Evolutionary conservation across 129 eudicot species (phyloP).

Genomic region (Flaveria robusta): DNA sequence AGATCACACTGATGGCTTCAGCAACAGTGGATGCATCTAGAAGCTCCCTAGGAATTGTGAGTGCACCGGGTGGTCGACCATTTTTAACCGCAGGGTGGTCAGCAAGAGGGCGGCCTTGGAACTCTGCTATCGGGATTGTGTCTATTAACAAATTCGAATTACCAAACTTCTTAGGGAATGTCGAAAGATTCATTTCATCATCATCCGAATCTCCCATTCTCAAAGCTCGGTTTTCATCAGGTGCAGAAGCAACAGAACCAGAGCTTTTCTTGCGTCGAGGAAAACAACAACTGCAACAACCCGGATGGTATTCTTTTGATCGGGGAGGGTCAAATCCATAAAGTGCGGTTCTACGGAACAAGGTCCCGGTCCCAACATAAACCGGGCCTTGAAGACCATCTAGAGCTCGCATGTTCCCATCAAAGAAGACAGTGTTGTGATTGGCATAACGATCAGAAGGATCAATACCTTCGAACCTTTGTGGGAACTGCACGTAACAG

Average conservation of each 20-base stretch:
- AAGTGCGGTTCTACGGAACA: slow-evolving; percentile 53
- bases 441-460: slow-evolving; percentile 66
- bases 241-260: slow-evolving; percentile 38
- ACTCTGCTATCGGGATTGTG: slow-evolving; percentile 63
- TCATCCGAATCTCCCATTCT: slow-evolving; percentile 51
- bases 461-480: slow-evolving; percentile 59
- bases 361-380: slow-evolving; percentile 60
- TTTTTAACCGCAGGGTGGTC: slow-evolving; percentile 64
- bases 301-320: slow-evolving; percentile 47
- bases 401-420: slow-evolving; percentile 62
- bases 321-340: slow-evolving; percentile 67
- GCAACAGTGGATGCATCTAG: slow-evolving; percentile 67
- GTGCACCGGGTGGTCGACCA: slow-evolving; percentile 67
- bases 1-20: slow-evolving; percentile 62
- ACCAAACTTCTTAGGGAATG: slow-evolving; percentile 52
- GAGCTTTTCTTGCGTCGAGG: slow-evolving; percentile 42
- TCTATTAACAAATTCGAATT: slow-evolving; percentile 55
- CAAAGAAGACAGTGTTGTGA: slow-evolving; percentile 64
- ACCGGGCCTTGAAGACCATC: slow-evolving; percentile 67
- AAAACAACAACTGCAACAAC: slow-evolving; percentile 50
- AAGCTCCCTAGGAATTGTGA: slow-evolving; percentile 55
- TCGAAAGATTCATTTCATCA: slow-evolving; percentile 46
- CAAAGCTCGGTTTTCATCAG: slow-evolving; percentile 47
- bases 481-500: slow-evolving; percentile 56
- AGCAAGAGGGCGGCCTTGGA: slow-evolving; percentile 65